Conservation (phyloP, 1,284 basidiomycete species). For the Trametes hirsuta region DNA sequence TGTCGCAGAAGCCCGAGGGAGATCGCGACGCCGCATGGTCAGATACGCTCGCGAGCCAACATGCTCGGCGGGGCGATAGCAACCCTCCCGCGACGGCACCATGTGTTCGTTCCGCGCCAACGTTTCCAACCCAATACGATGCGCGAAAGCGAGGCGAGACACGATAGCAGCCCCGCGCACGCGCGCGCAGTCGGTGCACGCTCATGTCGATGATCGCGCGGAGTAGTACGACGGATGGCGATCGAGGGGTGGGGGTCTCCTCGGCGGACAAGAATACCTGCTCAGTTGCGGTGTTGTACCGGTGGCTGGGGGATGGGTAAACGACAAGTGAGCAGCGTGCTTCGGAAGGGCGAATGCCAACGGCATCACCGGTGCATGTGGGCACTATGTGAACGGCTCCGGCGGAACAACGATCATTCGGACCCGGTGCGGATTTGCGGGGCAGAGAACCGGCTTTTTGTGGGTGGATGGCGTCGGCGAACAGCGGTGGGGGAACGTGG, state of each 20-base stretch:
- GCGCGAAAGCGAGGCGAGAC: background rate
- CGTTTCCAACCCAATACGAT: background rate
- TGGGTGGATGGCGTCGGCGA: background rate
- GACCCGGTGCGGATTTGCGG: background rate
- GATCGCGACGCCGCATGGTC: constrained; percentile 7
- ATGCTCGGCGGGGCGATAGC: constrained; percentile 9
- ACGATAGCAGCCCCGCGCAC: background rate
- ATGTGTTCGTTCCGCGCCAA: background rate
- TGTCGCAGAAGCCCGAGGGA: constrained; percentile 4
- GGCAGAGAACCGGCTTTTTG: background rate
- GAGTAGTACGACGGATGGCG: background rate
- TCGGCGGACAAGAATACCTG: background rate
- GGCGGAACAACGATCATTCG: constrained; percentile 1
- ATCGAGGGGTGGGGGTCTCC: background rate
- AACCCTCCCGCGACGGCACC: constrained; percentile 6
- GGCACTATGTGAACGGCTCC: background rate
- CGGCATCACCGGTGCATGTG: constrained; percentile 8
- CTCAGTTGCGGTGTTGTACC: background rate
- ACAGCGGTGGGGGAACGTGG: background rate
- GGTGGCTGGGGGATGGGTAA: background rate
- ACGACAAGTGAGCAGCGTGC: background rate
- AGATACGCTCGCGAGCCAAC: constrained; percentile 5
- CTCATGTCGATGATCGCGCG: too few species aligned
- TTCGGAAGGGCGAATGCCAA: background rate
- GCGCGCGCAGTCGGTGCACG: too few species aligned